Base-by-base conservation (phyloP, 768 basidiomycete species). In the Hebeloma cylindrosporum region DNA sequence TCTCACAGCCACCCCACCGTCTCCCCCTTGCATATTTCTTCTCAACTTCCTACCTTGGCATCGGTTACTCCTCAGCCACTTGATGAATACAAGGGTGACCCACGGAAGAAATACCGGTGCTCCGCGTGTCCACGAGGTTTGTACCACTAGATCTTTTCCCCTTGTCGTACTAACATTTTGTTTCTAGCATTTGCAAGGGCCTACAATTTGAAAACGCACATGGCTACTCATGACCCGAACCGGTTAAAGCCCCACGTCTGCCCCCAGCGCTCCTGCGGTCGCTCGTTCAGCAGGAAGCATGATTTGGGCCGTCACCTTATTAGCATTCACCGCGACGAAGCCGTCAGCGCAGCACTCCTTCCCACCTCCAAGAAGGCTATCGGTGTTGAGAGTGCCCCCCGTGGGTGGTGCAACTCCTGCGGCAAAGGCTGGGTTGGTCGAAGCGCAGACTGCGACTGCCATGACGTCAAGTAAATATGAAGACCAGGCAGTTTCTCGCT, bases 201-300 rank as follows among this genome's bases (percentile, higher is more conserved):
- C 2, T 96, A 89, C 67, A 97, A 97, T 58, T 68, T 97, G 46
- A 97, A 97, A 72, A 94, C 93, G 0, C 93, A 96, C 64, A 83
- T 89, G 78, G 86, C 87, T 18, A 97, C 93, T 3, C 93, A 97
- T 66, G 91, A 95, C 62, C 93, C 94, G 17, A 84, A 90, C 64
- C 78, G 93, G 48, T 69, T 85, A 38, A 97, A 95, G 70, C 91
- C 92, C 4, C 87, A 91, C 61, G 77, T 83, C 33, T 97, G 93
- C 65, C 87, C 85, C 31, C 89, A 95, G 66, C 73, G 78, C 31
- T 79, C 82, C 2, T 97, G 93, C 51, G 86, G 85, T 25, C 84
- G 93, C 43, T 90, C 90, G 14, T 97, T 97, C 67, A 92, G 88
- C 53, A 84, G 94, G 54, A 89, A 95, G 66, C 93, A 97, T 60